Evolutionary conservation across 768 basidiomycete species (phyloP).

Genomic region (Sistotremastrum suecicum): DNA sequence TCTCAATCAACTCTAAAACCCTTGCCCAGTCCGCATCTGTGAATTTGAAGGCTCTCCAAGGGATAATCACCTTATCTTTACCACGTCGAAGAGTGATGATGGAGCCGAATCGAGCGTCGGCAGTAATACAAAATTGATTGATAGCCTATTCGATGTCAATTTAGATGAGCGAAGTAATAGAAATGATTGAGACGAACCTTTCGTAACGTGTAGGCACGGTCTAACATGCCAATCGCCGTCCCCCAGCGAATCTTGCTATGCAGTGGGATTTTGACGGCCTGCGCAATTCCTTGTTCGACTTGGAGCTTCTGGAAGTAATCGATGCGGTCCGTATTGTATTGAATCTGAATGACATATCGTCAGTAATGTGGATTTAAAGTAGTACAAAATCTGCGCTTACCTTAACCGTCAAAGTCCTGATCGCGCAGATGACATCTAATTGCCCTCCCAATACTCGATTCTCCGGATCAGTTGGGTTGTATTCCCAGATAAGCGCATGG

Average conservation of each 20-base stretch:
- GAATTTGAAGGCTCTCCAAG: conserved; percentile 14
- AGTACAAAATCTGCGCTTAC: conserved; percentile 10
- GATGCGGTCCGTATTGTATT: conserved; percentile 12
- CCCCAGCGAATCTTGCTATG: conserved; percentile 17
- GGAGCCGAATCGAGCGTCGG: conserved; percentile 16
- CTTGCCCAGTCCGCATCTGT: conserved; percentile 11
- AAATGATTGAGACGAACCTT: too few relatives aligned
- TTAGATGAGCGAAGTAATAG: too few relatives aligned
- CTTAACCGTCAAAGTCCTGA: conserved; percentile 18
- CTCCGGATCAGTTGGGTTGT: conserved; percentile 12
- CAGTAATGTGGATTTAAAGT: too few relatives aligned
- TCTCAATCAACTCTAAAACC: conserved; percentile 4
- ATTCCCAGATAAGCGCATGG: conserved; percentile 20
- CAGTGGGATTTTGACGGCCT: conserved; percentile 11
- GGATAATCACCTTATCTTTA: conserved; percentile 12
- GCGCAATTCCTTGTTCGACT: conserved; percentile 5
- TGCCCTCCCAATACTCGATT: conserved; percentile 16
- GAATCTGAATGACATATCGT: conserved; percentile 8
- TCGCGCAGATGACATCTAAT: conserved; percentile 17
- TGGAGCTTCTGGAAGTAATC: conserved; percentile 14
- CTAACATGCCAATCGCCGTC: conserved; percentile 13
- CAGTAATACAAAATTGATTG: conserved; percentile 10
- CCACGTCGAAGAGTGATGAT: conserved; percentile 14
- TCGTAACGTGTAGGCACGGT: conserved; percentile 7
- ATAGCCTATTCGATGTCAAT: too few relatives aligned